A percentile compares a stretch with the other conserved stretches of the same genome.
Evolutionary conservation across 345 rosid genomes (phyloP).

Genomic region (Gossypium ekmanianum): DNA sequence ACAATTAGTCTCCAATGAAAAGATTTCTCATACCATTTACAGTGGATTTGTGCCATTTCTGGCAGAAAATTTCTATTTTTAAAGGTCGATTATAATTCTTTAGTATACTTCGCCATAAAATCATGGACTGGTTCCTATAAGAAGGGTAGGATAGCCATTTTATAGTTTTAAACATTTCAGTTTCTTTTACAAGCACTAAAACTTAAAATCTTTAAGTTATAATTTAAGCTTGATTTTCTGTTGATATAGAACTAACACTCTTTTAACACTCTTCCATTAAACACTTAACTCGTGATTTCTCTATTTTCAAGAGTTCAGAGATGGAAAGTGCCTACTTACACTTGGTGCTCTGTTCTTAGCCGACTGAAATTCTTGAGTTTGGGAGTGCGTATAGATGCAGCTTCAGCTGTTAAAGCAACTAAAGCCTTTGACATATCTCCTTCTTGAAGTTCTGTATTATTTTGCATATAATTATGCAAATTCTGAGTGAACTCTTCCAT

Average conservation of each 20-base stretch:
- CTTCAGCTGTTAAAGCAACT: slow-evolving; percentile 69
- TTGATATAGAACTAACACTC: slow-evolving; percentile 6
- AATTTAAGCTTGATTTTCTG: background rate
- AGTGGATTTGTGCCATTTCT: slow-evolving; percentile 3
- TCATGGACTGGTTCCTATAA: background rate
- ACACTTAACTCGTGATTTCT: background rate
- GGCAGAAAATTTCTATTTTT: background rate
- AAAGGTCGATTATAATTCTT: background rate
- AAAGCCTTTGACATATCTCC: slow-evolving; percentile 65
- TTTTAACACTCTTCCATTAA: background rate
- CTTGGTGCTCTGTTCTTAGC: slow-evolving; percentile 87
- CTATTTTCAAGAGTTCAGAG: background rate
- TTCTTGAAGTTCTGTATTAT: slow-evolving; percentile 63
- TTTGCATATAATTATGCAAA: slow-evolving; percentile 61
- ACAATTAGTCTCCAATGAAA: slow-evolving; percentile 19
- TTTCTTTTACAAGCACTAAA: background rate
- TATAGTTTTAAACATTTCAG: background rate
- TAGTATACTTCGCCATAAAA: background rate
- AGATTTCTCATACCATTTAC: background rate
- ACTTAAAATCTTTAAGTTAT: background rate
- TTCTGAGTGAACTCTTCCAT: slow-evolving; percentile 59
- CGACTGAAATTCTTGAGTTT: slow-evolving; percentile 80
- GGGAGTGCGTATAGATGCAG: slow-evolving; percentile 76
- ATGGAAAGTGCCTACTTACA: slow-evolving; percentile 52
- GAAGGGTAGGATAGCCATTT: background rate